Percentiles rank a stretch among this genome's conserved stretches.
Conservation (phyloP, 805 yeast genomes). For the Lipomyces japonicus region DNA sequence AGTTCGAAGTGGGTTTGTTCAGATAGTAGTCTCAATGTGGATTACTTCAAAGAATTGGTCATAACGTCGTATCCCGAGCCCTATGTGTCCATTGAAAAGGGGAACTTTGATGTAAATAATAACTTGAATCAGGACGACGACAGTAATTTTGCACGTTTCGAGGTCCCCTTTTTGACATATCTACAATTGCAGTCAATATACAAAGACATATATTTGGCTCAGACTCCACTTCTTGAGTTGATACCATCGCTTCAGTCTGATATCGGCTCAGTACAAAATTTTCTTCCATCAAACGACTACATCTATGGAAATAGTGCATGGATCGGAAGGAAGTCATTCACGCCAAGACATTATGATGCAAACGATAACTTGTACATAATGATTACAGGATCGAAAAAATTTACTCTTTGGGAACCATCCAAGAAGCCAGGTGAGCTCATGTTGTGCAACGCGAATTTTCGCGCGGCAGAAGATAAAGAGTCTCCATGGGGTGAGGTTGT, state of each 20-base stretch:
- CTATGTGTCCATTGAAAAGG: not conserved
- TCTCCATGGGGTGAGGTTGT: conserved; percentile 7
- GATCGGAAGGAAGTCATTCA: conserved; percentile 27
- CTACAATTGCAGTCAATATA: conserved; percentile 7
- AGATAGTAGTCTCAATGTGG: not conserved
- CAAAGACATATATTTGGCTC: conserved; percentile 21
- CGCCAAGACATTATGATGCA: conserved; percentile 28
- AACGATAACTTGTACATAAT: conserved; percentile 28
- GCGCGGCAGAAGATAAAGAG: conserved; percentile 6
- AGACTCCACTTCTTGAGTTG: conserved; percentile 18
- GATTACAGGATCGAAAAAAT: conserved; percentile 20
- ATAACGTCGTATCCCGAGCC: no score
- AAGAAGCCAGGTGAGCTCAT: conserved; percentile 4
- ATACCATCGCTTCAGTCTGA: conserved; percentile 19
- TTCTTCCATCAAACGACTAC: conserved; percentile 6
- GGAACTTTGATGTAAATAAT: not conserved
- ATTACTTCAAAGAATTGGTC: no score
- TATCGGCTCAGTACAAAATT: conserved; percentile 11
- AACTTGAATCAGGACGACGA: no score
- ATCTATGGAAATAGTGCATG: conserved; percentile 23
- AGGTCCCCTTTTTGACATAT: conserved; percentile 21
- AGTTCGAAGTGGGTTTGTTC: not conserved
- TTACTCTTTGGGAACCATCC: conserved; percentile 22
- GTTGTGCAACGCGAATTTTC: conserved; percentile 16
- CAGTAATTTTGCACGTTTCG: not conserved